Evolutionary conservation across 495 filamentous ascomycete species (phyloP), one percentile per base, ranked within the genome.

Genomic region (Symbiotaphrina buchneri): DNA sequence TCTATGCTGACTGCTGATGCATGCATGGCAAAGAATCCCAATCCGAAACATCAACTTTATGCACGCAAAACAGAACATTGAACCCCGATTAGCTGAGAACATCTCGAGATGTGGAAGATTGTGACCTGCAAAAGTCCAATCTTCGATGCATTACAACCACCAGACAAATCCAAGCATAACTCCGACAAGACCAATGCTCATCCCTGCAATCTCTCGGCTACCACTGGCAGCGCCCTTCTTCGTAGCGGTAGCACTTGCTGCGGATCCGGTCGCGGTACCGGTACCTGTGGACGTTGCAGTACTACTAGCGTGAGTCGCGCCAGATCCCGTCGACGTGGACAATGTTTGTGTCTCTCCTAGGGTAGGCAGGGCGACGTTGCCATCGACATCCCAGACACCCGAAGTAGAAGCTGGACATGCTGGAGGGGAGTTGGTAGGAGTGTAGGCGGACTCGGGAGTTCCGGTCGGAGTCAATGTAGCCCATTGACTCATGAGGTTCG

Each of bases 401-500:
- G 58, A 38, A 0, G 75, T 84, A 15, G 63, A 72, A 2, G 64
- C 47, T 7, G 82, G 82, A 51, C 82, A 92, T 5, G 61, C 56
- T 7, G 72, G 63, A n/a, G 63, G 64, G 8, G 66, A 63, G 3
- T 74, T 57, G 17, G 43, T 54, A 4, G 74, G 59, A 18, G 54
- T 56, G 53, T 90, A 92, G 6, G 53, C 59, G 3, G 63, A 63
- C 32, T 59, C 56, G 13, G 60, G 51, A 16, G 82, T 62, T 23
- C 78, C 75, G 0, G 67, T 66, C 0, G 82, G 78, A 16, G 48
- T 60, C 36, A 79, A 47, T 4, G 65, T 79, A 7, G 68, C 68
- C 82, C 82, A 92, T 37, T 78, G 66, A 17, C 51, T 61, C 54
- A 68, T 70, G 26, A 92, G 58, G 42, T 90, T 85, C 30, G 49